Base-by-base conservation (phyloP, 2,329 filamentous ascomycete genomes). In the Xylaria arbuscula region DNA sequence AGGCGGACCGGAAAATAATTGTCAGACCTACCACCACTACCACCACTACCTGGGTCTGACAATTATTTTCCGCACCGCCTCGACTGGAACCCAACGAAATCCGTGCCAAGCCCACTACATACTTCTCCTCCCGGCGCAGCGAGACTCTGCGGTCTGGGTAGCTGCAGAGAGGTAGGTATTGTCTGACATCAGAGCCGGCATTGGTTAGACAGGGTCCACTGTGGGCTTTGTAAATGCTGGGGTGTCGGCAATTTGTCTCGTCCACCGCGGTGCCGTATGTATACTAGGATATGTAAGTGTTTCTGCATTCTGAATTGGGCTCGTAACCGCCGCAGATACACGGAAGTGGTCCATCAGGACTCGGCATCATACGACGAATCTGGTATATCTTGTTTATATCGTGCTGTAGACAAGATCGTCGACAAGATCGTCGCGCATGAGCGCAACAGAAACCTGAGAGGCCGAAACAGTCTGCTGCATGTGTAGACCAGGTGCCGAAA, bases 101-200 rank as follows among this genome's bases (percentile, higher is more conserved):
- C 24, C 50, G n/a, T 67, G 67, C 67, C 65, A 70, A 68, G 65
- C 45, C 54, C 38, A 57, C 22, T 65, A n/a, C n/a, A n/a, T n/a
- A 57, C 53, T 6, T 8, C 22, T 22, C 51, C 59, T 38, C 58
- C 56, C 63, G 59, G 60, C 58, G 66, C 48, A 60, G 54, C 53
- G 56, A 56, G 45, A 60, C 13, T 45, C 56, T 60, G 51, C 36
- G 54, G 45, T 24, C 45, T 24, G 22, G 22, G 36, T 45, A 11
- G n/a, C 19, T 61, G 67, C 63, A 60, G 59, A 56, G 56, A 62
- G 17, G n/a, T n/a, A n/a, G 56, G 60, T 67, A 54, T 68, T 40
- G 65, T 68, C 68, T 70, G 64, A 70, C 68, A 70, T 68, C 65
- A 68, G 56, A 64, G 13, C 8, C 68, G 65, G 68, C 58, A 68